These are phyloP conservation scores for Aspergillus melleus DNA, from an alignment of 2,329 filamentous ascomycete genomes.

Conservation along the genomic window DNA sequence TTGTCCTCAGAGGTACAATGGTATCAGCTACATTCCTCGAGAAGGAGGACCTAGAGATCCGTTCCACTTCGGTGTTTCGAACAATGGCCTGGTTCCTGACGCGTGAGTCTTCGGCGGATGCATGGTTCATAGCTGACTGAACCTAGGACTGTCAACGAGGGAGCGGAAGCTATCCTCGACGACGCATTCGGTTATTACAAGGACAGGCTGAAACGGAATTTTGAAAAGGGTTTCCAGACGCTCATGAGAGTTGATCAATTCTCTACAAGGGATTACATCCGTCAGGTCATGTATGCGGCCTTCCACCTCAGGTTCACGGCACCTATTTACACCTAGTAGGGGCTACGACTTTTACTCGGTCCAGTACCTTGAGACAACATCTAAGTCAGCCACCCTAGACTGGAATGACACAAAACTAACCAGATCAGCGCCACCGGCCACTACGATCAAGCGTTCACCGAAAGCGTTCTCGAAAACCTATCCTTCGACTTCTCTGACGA, in stretches of 20 bases:
- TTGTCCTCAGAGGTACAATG: neutral
- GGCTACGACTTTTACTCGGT: neutral
- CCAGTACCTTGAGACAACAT: neutral
- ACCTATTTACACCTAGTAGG: neutral
- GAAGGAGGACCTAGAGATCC: neutral
- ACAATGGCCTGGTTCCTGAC: neutral
- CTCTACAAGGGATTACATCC: neutral
- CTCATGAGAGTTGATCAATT: neutral
- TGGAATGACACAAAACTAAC: neutral
- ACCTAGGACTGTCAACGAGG: neutral
- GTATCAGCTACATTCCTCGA: neutral
- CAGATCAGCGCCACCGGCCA: neutral
- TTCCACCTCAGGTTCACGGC: neutral
- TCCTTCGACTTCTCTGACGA: neutral
- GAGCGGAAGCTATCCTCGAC: neutral
- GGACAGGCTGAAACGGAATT: neutral
- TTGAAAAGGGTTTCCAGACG: neutral
- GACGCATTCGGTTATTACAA: neutral
- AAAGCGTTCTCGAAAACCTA: neutral
- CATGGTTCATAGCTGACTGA: neutral
- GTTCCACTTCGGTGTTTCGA: neutral
- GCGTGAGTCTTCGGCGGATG: neutral
- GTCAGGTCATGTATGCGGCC: neutral
- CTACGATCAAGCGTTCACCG: neutral
- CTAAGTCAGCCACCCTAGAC: neutral